Evolutionary conservation across 2,329 filamentous ascomycete genomes (phyloP).

Genomic region (Colletotrichum incanum): DNA sequence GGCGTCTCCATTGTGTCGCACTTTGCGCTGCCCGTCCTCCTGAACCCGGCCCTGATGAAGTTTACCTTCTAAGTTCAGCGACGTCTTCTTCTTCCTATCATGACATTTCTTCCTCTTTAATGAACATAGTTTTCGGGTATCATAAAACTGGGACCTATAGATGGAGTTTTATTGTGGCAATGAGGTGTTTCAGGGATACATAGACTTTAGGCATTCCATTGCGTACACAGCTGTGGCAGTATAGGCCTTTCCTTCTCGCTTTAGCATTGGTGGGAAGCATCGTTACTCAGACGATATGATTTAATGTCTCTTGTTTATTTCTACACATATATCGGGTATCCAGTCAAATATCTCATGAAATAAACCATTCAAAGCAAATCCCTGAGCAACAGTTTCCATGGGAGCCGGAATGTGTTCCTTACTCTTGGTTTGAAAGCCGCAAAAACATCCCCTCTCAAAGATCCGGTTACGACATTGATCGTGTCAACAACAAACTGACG

Average conservation of each 20-base stretch:
- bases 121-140: neutral
- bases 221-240: neutral
- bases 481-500: neutral
- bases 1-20: conserved; percentile 66
- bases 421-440: neutral
- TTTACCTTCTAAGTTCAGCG: conserved; percentile 67
- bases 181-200: neutral
- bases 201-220: conserved; percentile 4
- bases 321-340: neutral
- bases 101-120: neutral
- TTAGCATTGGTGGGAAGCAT: neutral
- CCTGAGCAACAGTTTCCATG: neutral
- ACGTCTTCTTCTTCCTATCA: conserved; percentile 3
- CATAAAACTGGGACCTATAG: conserved; percentile 17
- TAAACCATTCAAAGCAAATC: neutral
- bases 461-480: neutral
- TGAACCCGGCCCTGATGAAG: conserved; percentile 77
- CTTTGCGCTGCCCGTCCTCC: conserved; percentile 70
- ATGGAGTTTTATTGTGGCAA: conserved; percentile 23
- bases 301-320: neutral
- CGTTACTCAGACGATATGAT: conserved; percentile 5
- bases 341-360: neutral
- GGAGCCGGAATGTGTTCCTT: too few species aligned
- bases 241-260: neutral
- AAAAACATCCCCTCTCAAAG: neutral